These are phyloP conservation scores for Agaricus subrufescens DNA, from an alignment of 768 basidiomycete genomes.

Conservation along the genomic window DNA sequence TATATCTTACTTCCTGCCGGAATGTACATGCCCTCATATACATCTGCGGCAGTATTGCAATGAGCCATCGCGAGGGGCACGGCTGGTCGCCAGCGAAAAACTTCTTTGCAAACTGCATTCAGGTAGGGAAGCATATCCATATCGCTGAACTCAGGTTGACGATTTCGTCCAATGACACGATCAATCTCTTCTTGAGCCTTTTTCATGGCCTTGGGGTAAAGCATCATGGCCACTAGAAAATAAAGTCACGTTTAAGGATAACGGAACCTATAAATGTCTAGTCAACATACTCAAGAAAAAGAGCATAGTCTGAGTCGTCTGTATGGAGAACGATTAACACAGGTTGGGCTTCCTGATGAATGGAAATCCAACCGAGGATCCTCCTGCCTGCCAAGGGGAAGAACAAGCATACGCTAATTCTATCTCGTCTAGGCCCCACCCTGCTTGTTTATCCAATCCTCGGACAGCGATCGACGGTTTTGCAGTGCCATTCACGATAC, in stretches of 20 bases:
- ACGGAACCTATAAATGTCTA: slow-evolving; percentile 20
- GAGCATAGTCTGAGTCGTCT: slow-evolving; percentile 19
- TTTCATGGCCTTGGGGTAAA: slow-evolving; percentile 13
- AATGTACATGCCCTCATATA: slow-evolving; percentile 5
- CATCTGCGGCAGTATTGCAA: slow-evolving; percentile 13
- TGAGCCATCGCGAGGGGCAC: slow-evolving; percentile 13
- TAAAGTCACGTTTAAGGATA: slow-evolving; percentile 20
- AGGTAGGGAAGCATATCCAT: slow-evolving; percentile 10
- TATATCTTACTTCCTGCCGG: background rate
- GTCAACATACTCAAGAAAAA: slow-evolving; percentile 19
- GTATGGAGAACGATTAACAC: too few relatives aligned
- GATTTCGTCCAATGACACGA: slow-evolving; percentile 9
- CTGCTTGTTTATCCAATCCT: slow-evolving; percentile 33
- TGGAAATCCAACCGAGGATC: too few relatives aligned
- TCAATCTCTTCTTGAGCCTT: slow-evolving; percentile 15
- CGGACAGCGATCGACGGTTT: slow-evolving; percentile 31
- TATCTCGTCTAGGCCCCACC: slow-evolving; percentile 34
- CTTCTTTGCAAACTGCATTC: slow-evolving; percentile 11
- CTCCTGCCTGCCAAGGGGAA: slow-evolving; percentile 10
- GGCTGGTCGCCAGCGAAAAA: slow-evolving; percentile 6
- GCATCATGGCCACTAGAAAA: slow-evolving; percentile 12
- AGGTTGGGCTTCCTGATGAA: too few relatives aligned
- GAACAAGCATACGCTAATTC: slow-evolving; percentile 35
- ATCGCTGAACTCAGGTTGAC: slow-evolving; percentile 14
- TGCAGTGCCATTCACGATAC: slow-evolving; percentile 17